Base-by-base conservation (phyloP, 345 rosid species). In the Punica granatum region DNA sequence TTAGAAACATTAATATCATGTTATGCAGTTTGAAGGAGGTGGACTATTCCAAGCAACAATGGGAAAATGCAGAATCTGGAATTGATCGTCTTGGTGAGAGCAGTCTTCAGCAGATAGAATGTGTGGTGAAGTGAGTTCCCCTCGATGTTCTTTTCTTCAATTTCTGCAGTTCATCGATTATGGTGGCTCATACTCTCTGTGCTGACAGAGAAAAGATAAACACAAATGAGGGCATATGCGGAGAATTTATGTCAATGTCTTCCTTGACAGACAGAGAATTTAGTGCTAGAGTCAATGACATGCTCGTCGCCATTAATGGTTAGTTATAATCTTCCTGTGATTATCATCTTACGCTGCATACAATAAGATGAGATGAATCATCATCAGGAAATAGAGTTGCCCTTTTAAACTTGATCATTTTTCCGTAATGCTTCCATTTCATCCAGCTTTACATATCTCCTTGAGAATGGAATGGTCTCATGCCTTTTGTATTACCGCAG, bases 281-380 rank as follows among this genome's bases (percentile, higher is more conserved):
- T 58, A 79, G 67, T 68, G 74, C 72, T 67, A 65, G 78, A 72
- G 80, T 74, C 46, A 69, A 71, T 65, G 88, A 77, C 66, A 77
- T 81, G 37, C 54, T 61, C 69, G 72, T 64, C 34, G 74, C 89
- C 59, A 79, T 84, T 63, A 75, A 84, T 63, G 96, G 98, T 87
- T 87, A 67, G 28, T 63, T 61, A 23, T 56, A 6, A 56, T 56
- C 60, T 26, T 56, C 49, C 49, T 13, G 9, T 4, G 49, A 44
- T 10, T 0, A 44, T 10, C 21, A 0, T 44, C 13, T 18, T 11
- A 5, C 41, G 41, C 41, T n/a, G n/a, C n/a, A n/a, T n/a, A n/a
- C n/a, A n/a, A n/a, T n/a, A n/a, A 37, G 41, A 37, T 37, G 11
- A 37, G 41, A 37, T 37, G 41, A 37, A 37, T 4, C 11, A 4